Conservation (phyloP, 179 eudicot species). For the Nepenthes alata region DNA sequence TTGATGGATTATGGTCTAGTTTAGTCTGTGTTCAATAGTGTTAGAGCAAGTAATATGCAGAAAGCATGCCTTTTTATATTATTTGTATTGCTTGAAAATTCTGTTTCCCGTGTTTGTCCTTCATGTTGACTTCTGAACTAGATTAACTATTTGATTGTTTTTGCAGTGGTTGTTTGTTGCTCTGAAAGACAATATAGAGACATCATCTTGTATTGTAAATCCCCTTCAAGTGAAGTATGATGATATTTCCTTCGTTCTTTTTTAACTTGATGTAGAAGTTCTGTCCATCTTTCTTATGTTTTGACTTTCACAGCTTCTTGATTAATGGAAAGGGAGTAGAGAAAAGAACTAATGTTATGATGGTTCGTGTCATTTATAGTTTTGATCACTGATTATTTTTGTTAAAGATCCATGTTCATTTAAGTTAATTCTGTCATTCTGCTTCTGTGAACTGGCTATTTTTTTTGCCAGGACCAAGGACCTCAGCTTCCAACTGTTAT, state of each 20-base stretch:
- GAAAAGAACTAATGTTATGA: conserved; percentile 29
- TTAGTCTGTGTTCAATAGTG: too few species aligned
- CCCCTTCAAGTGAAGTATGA: conserved; percentile 76
- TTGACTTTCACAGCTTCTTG: conserved; percentile 54
- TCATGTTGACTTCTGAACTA: not conserved
- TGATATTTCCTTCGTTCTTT: conserved; percentile 5
- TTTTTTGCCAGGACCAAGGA: conserved; percentile 44
- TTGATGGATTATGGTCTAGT: not conserved
- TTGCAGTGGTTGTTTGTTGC: conserved; percentile 69
- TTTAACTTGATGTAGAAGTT: conserved; percentile 1
- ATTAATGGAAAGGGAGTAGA: conserved; percentile 74
- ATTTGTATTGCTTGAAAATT: too few species aligned
- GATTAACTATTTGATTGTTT: not conserved
- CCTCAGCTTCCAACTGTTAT: conserved; percentile 73
- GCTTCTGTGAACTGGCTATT: conserved; percentile 5
- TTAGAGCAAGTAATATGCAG: too few species aligned
- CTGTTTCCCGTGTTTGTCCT: too few species aligned
- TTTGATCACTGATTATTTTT: not conserved
- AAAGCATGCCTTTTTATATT: too few species aligned
- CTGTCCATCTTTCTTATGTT: conserved; percentile 8
- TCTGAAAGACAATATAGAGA: conserved; percentile 61
- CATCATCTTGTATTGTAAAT: conserved; percentile 62
- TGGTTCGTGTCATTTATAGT: conserved; percentile 35
- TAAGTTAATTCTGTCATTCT: not conserved
- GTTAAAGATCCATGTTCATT: not conserved